These are phyloP conservation scores for Geopyxis carbonaria DNA, from an alignment of 495 filamentous ascomycete species.

Conservation along the genomic window DNA sequence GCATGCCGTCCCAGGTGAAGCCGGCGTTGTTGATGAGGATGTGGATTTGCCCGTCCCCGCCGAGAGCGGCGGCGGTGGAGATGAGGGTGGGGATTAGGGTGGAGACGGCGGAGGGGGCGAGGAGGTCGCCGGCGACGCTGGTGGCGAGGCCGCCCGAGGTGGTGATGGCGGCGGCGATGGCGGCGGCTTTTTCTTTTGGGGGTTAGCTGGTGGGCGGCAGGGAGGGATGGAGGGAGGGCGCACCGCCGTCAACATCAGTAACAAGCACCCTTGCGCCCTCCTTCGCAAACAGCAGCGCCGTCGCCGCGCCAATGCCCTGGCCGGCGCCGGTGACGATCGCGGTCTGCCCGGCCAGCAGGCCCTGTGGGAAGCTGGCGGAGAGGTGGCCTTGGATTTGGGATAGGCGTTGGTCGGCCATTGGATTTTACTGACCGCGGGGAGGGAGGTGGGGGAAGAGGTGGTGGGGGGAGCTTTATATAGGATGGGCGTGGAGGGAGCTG, in stretches of 20 bases:
- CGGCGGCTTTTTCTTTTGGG: slow-evolving; percentile 49
- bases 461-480: too few species aligned
- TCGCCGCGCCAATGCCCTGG: slow-evolving; percentile 80
- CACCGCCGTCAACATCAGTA: slow-evolving; percentile 62
- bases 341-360: slow-evolving; percentile 59
- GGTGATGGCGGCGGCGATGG: slow-evolving; percentile 48
- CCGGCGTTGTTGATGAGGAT: slow-evolving; percentile 70
- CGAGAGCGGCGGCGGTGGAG: slow-evolving; percentile 56
- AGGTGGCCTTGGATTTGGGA: slow-evolving; percentile 57
- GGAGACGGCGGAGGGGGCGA: too few species aligned
- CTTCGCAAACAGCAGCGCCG: slow-evolving; percentile 62
- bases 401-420: slow-evolving; percentile 38
- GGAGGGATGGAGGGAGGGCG: not conserved
- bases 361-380: slow-evolving; percentile 47
- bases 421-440: too few species aligned
- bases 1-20: slow-evolving; percentile 78
- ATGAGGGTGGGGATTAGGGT: too few species aligned
- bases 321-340: slow-evolving; percentile 75
- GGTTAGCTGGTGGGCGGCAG: too few species aligned
- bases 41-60: slow-evolving; percentile 73
- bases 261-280: slow-evolving; percentile 73
- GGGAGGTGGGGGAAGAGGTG: not conserved
- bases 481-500: too few species aligned
- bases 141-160: slow-evolving; percentile 43
- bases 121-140: slow-evolving; percentile 56